phyloP scores from a whole-genome alignment of 345 rosid genomes.

The Alliaria petiolata region DNA sequence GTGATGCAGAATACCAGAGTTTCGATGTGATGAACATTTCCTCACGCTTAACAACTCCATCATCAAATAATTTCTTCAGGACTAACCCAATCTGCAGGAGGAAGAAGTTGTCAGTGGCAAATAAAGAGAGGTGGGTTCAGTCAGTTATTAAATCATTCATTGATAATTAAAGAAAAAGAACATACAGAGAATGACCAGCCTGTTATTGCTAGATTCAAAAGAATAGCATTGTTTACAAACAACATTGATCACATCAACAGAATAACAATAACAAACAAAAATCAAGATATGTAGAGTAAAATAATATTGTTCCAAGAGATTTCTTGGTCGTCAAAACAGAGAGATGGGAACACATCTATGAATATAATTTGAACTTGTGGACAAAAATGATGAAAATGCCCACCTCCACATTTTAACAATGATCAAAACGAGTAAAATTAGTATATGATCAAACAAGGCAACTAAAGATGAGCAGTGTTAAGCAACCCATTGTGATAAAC shows the following conservation, averaged over 20 bases:
- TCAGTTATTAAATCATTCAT: background rate
- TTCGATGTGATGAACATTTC: conserved; percentile 74
- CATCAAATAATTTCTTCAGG: conserved; percentile 57
- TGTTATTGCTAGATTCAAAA: background rate
- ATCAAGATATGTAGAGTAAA: background rate
- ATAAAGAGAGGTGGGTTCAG: background rate
- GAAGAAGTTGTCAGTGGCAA: background rate
- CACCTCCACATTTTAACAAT: no score
- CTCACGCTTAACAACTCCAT: conserved; percentile 71
- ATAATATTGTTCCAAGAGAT: background rate
- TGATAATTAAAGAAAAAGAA: background rate
- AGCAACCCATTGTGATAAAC: background rate
- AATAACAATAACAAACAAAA: background rate
- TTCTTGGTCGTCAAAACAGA: background rate
- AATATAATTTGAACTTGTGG: no score
- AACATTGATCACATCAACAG: background rate
- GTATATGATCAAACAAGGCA: background rate
- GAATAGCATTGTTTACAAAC: background rate
- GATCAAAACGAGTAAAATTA: background rate
- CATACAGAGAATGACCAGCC: background rate
- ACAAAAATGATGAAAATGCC: no score
- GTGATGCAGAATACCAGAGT: conserved; percentile 49
- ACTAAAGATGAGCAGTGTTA: no score
- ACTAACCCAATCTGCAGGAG: conserved; percentile 52
- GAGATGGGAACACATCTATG: background rate